Conservation (phyloP, 1,139 yeast genomes). For the Magnusiomyces fungicola region DNA sequence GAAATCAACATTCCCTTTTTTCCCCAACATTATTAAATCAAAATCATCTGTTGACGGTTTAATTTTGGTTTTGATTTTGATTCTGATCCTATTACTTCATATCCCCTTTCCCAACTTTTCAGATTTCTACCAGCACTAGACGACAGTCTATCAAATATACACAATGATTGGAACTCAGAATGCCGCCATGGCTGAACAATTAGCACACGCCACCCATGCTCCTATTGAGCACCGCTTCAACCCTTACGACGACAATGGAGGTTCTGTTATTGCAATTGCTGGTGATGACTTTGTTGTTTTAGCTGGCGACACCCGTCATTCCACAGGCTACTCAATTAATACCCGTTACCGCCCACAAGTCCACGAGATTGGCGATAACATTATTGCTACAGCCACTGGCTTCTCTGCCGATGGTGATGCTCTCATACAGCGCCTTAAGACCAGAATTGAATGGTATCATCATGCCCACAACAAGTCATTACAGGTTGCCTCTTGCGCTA, state of each 20-base stretch:
- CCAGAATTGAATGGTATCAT: conserved; percentile 87
- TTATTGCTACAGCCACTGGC: conserved; percentile 88
- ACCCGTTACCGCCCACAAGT: conserved; percentile 90
- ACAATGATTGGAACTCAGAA: conserved; percentile 17
- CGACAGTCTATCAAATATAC: too few species aligned
- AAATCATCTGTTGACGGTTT: too few species aligned
- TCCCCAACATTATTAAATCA: too few species aligned
- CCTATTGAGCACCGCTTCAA: conserved; percentile 93
- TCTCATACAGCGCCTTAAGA: conserved; percentile 65
- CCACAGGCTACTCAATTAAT: conserved; percentile 88
- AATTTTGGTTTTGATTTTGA: too few species aligned
- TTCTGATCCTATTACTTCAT: too few species aligned
- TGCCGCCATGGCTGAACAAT: conserved; percentile 8
- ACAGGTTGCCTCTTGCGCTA: conserved; percentile 68
- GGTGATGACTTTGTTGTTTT: conserved; percentile 95
- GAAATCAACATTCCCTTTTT: too few species aligned
- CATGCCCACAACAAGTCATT: conserved; percentile 76
- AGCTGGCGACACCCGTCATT: conserved; percentile 97
- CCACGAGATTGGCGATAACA: conserved; percentile 80
- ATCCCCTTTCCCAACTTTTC: too few species aligned
- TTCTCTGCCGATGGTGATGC: conserved; percentile 94
- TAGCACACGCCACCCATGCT: conserved; percentile 7
- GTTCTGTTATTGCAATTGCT: conserved; percentile 94
- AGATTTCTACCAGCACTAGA: too few species aligned
- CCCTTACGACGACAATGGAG: conserved; percentile 96